Base-by-base conservation (phyloP, 2,329 filamentous ascomycete genomes). In the Trichoderma simmonsii region DNA sequence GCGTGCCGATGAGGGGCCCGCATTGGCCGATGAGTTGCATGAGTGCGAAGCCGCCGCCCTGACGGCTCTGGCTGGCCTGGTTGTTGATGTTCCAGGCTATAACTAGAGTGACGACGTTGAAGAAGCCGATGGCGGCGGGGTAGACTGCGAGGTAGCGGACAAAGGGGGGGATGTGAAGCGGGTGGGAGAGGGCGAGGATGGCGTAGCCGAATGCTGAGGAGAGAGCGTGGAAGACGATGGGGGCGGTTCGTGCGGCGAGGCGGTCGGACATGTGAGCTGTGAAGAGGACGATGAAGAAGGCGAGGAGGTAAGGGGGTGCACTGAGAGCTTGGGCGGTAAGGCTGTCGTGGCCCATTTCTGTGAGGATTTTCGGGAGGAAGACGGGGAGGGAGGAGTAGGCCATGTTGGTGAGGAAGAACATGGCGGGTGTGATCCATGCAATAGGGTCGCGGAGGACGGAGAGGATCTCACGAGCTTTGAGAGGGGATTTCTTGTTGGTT, bases 41-140 rank as follows among this genome's bases (percentile, higher is more conserved):
- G 36, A 97, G 85, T 1, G 92, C 93, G 77, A 97, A 93, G 1
- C 92, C 93, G 1, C 89, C 89, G 0, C 93, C 93, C 75, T 92
- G 92, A 7, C 89, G 88, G 66, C 88, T 88, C 73, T 91, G 89
- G 14, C 85, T 89, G 68, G 87, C 83, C 78, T 96, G 93, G 80
- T 97, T 97, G 79, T 97, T 97, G 78, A 97, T 88, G 43, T 89
- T 93, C 94, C 94, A 97, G 2, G 93, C 92, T 71, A 97, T 92
- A 75, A 95, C 91, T 36, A 97, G 86, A 0, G 93, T 94, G 71
- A 97, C 92, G 24, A 93, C 92, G 73, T 88, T 90, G 84, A 97
- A 95, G 82, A 97, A 96, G 4, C 94, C 94, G 1, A 90, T 84
- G 2, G 91, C 88, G 2, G 94, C 93, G 0, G 93, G 93, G 79